Evolutionary conservation across 805 yeast species (phyloP), one percentile per base, ranked within the genome.

Genomic region (Wickerhamiella lipophila): DNA sequence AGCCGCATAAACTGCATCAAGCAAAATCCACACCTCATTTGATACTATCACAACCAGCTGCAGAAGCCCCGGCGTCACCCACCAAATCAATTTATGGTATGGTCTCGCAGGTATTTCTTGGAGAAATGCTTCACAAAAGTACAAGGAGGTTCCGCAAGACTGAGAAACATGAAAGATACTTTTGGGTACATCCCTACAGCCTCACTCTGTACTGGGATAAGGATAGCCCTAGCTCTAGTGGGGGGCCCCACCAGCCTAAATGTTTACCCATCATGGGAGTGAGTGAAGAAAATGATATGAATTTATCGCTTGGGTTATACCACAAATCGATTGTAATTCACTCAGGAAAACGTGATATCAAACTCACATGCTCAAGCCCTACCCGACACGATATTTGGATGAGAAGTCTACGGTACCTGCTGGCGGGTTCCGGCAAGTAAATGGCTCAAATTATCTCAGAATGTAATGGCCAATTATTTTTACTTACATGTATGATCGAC

Each of bases 171-270:
- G 92, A 83, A 60, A 74, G 96, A 55, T 89, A 77, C 67, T 89
- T 89, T 73, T 92, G 97, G 97, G 77, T 92, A 41, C 95, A 89
- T 65, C 97, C 98, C 2, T 88, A 88, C 64, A 81, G 92, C 7
- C 67, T 86, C 69, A 85, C 95, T 0, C 69, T 89, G 42, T 87
- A 85, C 64, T 89, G 98, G 98, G 80, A 89, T 2, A 72, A 75
- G 4, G 72, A 78, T 11, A 84, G 83, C 59, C 96, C 96, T 0
- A 81, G 81, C 0, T 61, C 82, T 43, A 83, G 86, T 8, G 36
- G 29, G 3, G 29, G 41, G 2, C 73, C 73, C 2, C 77, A 75
- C 27, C 78, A 75, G 58, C 82, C 94, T 3, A 76, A 79, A 56
- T 87, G 92, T 12, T 78, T 85, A 49, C 88, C 94, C 0, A 86